These are phyloP conservation scores for Colletotrichum ledebouriae DNA, from an alignment of 2,329 filamentous ascomycete genomes.

Conservation along the genomic window DNA sequence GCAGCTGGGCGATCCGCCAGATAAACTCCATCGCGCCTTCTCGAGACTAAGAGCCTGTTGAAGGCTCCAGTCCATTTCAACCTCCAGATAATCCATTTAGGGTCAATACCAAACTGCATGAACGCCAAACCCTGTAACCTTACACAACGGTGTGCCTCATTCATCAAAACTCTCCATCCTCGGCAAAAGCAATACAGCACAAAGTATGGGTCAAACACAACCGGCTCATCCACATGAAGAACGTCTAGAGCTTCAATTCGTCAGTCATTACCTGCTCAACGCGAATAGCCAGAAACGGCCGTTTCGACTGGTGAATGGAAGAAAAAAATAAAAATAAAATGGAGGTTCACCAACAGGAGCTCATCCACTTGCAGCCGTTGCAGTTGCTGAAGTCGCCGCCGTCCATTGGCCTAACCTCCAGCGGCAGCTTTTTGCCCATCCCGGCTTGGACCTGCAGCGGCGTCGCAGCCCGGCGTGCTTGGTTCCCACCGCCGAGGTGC, in stretches of 20 bases:
- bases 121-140: slow-evolving; percentile 13
- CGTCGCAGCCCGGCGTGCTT: slow-evolving; percentile 32
- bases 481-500: slow-evolving; percentile 34
- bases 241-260: neutral
- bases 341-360: slow-evolving; percentile 29
- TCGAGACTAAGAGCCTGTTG: neutral
- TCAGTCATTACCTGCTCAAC: slow-evolving; percentile 14
- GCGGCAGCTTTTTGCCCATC: slow-evolving; percentile 33
- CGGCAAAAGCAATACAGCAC: slow-evolving; percentile 18
- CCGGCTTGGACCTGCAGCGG: slow-evolving; percentile 39
- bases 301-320: neutral
- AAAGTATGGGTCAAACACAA: slow-evolving; percentile 7
- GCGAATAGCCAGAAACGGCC: slow-evolving; percentile 3
- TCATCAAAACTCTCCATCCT: slow-evolving; percentile 12
- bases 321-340: neutral
- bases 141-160: neutral
- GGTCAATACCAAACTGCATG: slow-evolving; percentile 4
- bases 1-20: slow-evolving; percentile 7
- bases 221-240: neutral
- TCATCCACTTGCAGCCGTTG: slow-evolving; percentile 24
- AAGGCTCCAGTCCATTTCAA: neutral
- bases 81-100: neutral
- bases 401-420: slow-evolving; percentile 31
- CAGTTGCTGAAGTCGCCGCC: slow-evolving; percentile 28
- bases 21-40: slow-evolving; percentile 2